Percentiles rank a stretch among this genome's conserved stretches.
phyloP scores from a whole-genome alignment of 306 rosid species.

The Neltuma alba region DNA sequence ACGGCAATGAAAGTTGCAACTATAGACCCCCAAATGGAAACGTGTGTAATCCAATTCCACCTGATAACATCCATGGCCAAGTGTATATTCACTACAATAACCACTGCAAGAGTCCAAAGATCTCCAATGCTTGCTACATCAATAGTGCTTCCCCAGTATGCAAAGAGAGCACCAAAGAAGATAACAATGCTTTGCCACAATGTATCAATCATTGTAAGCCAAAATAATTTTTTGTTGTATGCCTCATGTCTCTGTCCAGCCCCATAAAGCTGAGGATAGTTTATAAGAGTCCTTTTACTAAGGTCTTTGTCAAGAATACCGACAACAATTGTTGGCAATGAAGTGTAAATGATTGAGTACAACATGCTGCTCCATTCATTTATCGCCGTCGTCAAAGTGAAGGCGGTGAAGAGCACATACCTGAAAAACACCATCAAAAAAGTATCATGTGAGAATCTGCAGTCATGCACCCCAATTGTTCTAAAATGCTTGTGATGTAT shows the following conservation, averaged over 20 bases:
- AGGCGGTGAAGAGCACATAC: constrained; percentile 81
- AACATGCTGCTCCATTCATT: constrained; percentile 90
- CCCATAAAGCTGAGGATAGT: constrained; percentile 82
- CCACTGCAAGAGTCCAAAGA: constrained; percentile 91
- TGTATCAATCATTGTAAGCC: constrained; percentile 79
- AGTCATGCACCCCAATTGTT: not conserved
- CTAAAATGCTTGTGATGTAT: not conserved
- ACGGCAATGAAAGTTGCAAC: constrained; percentile 75
- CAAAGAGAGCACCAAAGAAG: constrained; percentile 75
- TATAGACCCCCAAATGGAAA: constrained; percentile 90
- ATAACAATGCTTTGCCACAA: constrained; percentile 85
- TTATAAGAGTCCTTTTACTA: constrained; percentile 74
- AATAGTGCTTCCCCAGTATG: constrained; percentile 65
- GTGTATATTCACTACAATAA: constrained; percentile 83
- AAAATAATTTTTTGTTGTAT: constrained; percentile 80
- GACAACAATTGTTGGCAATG: constrained; percentile 83
- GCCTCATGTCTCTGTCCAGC: constrained; percentile 85
- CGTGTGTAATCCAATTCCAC: constrained; percentile 82
- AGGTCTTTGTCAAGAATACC: constrained; percentile 97
- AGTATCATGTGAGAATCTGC: constrained; percentile 23
- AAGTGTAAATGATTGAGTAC: constrained; percentile 78
- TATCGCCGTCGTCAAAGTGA: constrained; percentile 81
- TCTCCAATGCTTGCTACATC: constrained; percentile 86
- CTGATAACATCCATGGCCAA: constrained; percentile 90
- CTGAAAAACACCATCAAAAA: constrained; percentile 42